phyloP scores from a whole-genome alignment of 257 asterid species.

The Eustoma russellianum region DNA sequence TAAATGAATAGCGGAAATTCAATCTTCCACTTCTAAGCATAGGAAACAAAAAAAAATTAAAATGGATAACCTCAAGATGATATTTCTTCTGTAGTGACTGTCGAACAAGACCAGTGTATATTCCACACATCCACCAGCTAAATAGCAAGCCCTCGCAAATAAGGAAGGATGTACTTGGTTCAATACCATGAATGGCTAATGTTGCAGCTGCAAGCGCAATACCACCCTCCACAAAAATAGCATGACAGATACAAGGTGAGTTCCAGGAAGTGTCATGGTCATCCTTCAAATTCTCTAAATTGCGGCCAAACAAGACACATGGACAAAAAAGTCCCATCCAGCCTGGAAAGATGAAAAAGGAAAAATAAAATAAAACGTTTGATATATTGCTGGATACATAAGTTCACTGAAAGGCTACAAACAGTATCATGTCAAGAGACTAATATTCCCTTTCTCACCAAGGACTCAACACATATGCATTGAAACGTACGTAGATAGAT shows the following conservation, averaged over 20 bases:
- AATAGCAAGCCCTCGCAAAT: conserved; percentile 79
- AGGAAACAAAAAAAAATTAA: conserved; percentile 3
- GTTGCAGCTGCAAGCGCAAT: conserved; percentile 64
- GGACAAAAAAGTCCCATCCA: conserved; percentile 94
- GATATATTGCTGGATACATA: background rate
- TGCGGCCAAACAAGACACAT: conserved; percentile 85
- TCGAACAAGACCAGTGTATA: conserved; percentile 78
- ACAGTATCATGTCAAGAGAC: too few species aligned
- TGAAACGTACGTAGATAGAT: too few species aligned
- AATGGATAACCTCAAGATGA: conserved; percentile 75
- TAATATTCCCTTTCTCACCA: too few species aligned
- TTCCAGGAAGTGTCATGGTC: conserved; percentile 67
- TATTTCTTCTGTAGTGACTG: conserved; percentile 92
- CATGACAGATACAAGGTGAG: conserved; percentile 89
- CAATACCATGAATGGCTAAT: conserved; percentile 74
- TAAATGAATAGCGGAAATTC: too few species aligned
- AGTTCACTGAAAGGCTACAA: too few species aligned
- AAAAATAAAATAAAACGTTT: background rate
- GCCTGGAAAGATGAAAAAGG: conserved; percentile 32
- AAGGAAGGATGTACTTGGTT: conserved; percentile 82
- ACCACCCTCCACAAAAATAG: conserved; percentile 84
- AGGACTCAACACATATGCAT: too few species aligned
- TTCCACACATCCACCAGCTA: conserved; percentile 99
- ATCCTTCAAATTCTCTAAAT: conserved; percentile 69
- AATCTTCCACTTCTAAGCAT: background rate